Evolutionary conservation across 805 yeast genomes (phyloP).

Genomic region (Jamesozyma lodderae): DNA sequence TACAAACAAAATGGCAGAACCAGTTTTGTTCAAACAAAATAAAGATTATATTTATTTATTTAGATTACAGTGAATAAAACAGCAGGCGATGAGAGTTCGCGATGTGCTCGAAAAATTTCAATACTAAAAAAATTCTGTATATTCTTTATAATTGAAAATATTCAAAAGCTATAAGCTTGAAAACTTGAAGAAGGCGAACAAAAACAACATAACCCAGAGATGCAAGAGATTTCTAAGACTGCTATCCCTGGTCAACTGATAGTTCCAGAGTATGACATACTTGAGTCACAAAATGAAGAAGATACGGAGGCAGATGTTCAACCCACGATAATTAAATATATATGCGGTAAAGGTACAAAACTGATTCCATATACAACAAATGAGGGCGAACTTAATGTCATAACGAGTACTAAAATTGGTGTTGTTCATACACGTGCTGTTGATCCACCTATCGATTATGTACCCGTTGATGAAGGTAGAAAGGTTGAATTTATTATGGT

Average conservation of each 20-base stretch:
- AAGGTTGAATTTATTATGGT: slow-evolving; percentile 6
- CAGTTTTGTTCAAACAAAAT: too few species aligned
- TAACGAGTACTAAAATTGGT: slow-evolving; percentile 58
- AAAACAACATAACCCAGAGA: not conserved
- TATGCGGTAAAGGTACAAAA: slow-evolving; percentile 60
- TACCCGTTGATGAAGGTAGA: slow-evolving; percentile 8
- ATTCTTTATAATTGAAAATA: not conserved
- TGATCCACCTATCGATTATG: slow-evolving; percentile 9
- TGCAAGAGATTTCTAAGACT: slow-evolving; percentile 30
- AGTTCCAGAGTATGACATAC: slow-evolving; percentile 43
- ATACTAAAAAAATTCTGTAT: not conserved
- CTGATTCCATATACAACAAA: slow-evolving; percentile 32
- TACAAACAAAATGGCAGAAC: not conserved
- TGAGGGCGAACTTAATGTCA: slow-evolving; percentile 34
- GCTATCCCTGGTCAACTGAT: slow-evolving; percentile 81
- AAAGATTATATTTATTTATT: too few species aligned
- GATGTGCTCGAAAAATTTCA: not conserved
- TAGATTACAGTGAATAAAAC: too few species aligned
- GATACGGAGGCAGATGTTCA: not conserved
- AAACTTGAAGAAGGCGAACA: not conserved
- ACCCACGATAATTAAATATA: slow-evolving; percentile 30
- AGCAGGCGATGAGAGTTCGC: too few species aligned
- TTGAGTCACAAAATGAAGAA: not conserved
- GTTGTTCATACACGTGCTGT: slow-evolving; percentile 31
- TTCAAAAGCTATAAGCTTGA: not conserved